These are phyloP conservation scores for Arthrocladium fulminans DNA, from an alignment of 2,329 filamentous ascomycete genomes.

Conservation along the genomic window DNA sequence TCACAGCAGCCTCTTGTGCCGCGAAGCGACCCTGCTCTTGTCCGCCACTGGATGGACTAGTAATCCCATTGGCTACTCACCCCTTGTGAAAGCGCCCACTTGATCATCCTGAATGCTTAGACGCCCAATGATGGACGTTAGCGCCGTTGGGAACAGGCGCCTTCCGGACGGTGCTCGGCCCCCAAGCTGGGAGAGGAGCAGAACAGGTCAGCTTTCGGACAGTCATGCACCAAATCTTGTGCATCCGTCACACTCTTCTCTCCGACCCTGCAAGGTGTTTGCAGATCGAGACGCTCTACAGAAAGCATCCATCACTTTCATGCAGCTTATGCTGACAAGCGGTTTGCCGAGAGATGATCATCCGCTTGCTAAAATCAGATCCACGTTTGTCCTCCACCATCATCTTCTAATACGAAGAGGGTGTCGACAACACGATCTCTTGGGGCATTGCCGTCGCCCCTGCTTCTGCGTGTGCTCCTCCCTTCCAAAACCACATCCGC, in stretches of 20 bases:
- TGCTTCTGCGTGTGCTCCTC: too few species aligned
- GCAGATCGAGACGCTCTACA: background rate
- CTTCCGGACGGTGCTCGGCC: background rate
- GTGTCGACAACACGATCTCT: too few species aligned
- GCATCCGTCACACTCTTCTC: background rate
- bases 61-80: background rate
- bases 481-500: too few species aligned
- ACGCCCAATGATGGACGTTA: background rate
- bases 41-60: background rate
- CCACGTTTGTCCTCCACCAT: too few species aligned
- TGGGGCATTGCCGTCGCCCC: too few species aligned
- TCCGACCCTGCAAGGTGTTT: too few species aligned
- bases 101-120: background rate
- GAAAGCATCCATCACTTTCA: background rate
- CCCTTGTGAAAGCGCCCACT: background rate
- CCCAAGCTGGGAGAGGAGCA: background rate
- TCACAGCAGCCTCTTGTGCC: slow-evolving; percentile 3
- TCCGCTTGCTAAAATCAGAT: too few species aligned
- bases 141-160: background rate
- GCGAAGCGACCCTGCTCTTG: slow-evolving; percentile 1
- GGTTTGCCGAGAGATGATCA: too few species aligned
- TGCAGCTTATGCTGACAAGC: background rate
- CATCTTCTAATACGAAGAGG: too few species aligned
- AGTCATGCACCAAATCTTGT: background rate
- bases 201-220: background rate